These are phyloP conservation scores for Globisporangium paddicum DNA, from an alignment of 352 stramenopile genomes.

Conservation along the genomic window DNA sequence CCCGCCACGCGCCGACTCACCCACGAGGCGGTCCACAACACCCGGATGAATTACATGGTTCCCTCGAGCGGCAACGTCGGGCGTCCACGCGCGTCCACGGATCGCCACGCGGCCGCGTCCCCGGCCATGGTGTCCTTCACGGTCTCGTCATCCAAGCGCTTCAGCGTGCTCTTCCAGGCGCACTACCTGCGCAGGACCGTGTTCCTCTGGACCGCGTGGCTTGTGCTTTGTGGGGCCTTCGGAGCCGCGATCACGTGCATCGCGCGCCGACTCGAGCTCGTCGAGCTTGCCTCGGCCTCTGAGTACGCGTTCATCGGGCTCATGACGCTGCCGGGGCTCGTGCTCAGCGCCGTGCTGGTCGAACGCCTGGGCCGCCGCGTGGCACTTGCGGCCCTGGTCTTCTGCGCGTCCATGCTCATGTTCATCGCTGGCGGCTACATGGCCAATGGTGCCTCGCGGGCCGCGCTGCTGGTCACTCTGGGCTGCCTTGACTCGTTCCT, in stretches of 20 bases:
- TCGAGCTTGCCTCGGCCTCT: slow-evolving; percentile 9
- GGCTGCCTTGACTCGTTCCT: slow-evolving; percentile 18
- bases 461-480: slow-evolving; percentile 16
- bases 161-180: slow-evolving; percentile 31
- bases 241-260: slow-evolving; percentile 25
- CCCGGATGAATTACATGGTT: slow-evolving; percentile 14
- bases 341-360: slow-evolving; percentile 33
- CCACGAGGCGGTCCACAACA: slow-evolving; percentile 12
- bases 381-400: slow-evolving; percentile 30
- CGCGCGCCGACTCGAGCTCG: slow-evolving; percentile 21
- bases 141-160: slow-evolving; percentile 31
- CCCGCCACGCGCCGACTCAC: slow-evolving; percentile 1
- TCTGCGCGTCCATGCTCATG: slow-evolving; percentile 21
- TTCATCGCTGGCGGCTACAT: slow-evolving; percentile 21
- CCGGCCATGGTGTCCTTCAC: slow-evolving; percentile 31
- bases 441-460: slow-evolving; percentile 10
- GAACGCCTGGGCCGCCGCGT: slow-evolving; percentile 28
- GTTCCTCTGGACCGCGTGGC: slow-evolving; percentile 47
- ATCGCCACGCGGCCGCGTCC: slow-evolving; percentile 21
- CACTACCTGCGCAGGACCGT: slow-evolving; percentile 32
- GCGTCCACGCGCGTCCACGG: slow-evolving; percentile 17
- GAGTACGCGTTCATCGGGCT: slow-evolving; percentile 33
- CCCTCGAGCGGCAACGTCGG: slow-evolving; percentile 16
- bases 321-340: slow-evolving; percentile 35
- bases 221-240: slow-evolving; percentile 17